These are phyloP conservation scores for Mycothermus thermophilus DNA, from an alignment of 495 filamentous ascomycete species.

Conservation along the genomic window DNA sequence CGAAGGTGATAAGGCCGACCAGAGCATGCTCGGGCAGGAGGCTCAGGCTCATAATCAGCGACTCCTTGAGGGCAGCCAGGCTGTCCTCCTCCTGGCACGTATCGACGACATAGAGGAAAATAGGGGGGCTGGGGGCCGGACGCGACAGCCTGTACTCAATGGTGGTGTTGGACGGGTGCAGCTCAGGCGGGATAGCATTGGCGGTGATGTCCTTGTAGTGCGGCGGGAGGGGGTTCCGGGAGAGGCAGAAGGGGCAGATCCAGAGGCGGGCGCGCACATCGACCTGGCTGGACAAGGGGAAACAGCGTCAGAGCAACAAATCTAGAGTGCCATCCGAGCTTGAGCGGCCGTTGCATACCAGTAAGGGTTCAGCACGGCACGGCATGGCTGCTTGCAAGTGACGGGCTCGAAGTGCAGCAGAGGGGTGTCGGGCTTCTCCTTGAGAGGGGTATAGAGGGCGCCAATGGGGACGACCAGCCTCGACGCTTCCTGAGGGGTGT, in stretches of 20 bases:
- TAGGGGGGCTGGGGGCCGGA: conserved; percentile 84
- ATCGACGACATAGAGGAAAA: conserved; percentile 96
- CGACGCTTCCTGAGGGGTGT: conserved; percentile 64
- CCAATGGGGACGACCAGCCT: conserved; percentile 94
- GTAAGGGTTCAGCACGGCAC: conserved; percentile 93
- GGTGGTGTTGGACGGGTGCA: conserved; percentile 85
- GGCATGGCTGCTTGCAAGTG: conserved; percentile 90
- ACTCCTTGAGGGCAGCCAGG: conserved; percentile 88
- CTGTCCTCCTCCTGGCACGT: conserved; percentile 98
- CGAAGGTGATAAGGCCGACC: conserved; percentile 89
- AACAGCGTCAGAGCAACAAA: too few species aligned
- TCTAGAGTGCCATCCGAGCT: background rate
- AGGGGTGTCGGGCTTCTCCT: conserved; percentile 83
- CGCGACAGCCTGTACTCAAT: conserved; percentile 94
- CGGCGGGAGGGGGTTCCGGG: conserved; percentile 83
- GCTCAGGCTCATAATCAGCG: conserved; percentile 92
- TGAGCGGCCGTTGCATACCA: conserved; percentile 45
- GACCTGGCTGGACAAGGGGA: conserved; percentile 84
- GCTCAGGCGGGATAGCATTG: conserved; percentile 86
- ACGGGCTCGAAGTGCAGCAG: conserved; percentile 93
- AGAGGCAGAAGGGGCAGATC: conserved; percentile 98
- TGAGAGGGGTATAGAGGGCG: conserved; percentile 89
- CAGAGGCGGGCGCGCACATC: conserved; percentile 89
- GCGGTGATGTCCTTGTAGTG: conserved; percentile 99
- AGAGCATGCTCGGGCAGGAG: conserved; percentile 85